A percentile compares a stretch with the other conserved stretches of the same genome.
Conservation (phyloP, 1,284 basidiomycete genomes). For the Ustilago loliicola region DNA sequence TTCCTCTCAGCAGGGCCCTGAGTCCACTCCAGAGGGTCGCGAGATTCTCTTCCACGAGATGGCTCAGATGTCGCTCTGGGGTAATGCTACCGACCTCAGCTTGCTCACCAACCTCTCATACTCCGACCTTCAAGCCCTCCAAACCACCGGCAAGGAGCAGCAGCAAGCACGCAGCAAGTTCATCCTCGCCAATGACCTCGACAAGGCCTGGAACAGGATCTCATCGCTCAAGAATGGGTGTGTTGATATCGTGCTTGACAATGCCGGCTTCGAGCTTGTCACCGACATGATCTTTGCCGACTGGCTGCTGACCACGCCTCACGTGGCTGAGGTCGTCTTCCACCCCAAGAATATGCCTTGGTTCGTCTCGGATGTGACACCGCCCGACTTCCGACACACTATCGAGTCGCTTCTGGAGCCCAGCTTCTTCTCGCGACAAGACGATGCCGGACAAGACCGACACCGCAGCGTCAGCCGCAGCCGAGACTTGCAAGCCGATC, state of each 20-base stretch:
- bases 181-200: constrained; percentile 87
- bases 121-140: constrained; percentile 83
- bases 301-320: constrained; percentile 73
- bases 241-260: constrained; percentile 92
- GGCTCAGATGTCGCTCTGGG: constrained; percentile 86
- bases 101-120: constrained; percentile 83
- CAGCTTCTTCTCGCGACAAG: constrained; percentile 74
- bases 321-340: constrained; percentile 65
- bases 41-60: constrained; percentile 82
- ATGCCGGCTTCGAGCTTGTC: constrained; percentile 92
- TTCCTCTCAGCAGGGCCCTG: constrained; percentile 32
- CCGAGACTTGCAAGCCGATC: constrained; percentile 49
- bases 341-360: constrained; percentile 70
- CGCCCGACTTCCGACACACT: constrained; percentile 68
- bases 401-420: constrained; percentile 73
- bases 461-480: constrained; percentile 50
- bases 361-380: constrained; percentile 67
- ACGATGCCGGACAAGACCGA: constrained; percentile 35
- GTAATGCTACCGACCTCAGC: constrained; percentile 78
- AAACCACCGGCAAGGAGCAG: constrained; percentile 78
- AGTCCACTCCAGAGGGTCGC: constrained; percentile 51
- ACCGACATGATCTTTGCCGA: constrained; percentile 96
- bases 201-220: constrained; percentile 81
- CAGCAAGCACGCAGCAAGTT: constrained; percentile 73
- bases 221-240: constrained; percentile 76